Conservation (phyloP, 805 yeast species). For the Candida insectorum region DNA sequence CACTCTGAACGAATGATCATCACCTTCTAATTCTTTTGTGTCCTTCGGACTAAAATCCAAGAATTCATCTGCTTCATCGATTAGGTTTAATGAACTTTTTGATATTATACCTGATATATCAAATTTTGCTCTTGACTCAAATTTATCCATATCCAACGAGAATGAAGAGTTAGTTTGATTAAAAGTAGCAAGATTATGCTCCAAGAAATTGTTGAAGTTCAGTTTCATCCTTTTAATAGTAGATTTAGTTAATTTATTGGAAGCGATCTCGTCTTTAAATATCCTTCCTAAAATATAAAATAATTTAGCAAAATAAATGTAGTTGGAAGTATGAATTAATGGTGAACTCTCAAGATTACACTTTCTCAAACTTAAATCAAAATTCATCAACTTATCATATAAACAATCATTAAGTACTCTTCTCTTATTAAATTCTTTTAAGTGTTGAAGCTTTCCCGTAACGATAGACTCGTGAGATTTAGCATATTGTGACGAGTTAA, state of each 20-base stretch:
- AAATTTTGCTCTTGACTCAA: conserved; percentile 13
- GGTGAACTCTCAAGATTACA: not conserved
- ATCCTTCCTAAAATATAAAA: conserved; percentile 25
- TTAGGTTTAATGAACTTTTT: conserved; percentile 2
- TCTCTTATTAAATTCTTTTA: conserved; percentile 14
- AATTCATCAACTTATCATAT: conserved; percentile 17
- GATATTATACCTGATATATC: conserved; percentile 4
- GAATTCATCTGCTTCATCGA: conserved; percentile 1
- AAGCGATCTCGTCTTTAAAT: conserved; percentile 3
- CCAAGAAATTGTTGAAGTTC: conserved; percentile 22
- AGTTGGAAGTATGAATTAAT: conserved; percentile 18
- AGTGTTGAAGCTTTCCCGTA: not conserved
- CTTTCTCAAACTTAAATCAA: conserved; percentile 24
- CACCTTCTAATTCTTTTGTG: not conserved
- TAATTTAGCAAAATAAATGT: conserved; percentile 31
- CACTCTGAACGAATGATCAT: not conserved
- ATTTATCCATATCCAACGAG: conserved; percentile 17
- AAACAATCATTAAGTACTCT: conserved; percentile 3
- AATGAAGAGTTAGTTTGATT: conserved; percentile 14
- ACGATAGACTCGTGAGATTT: not conserved
- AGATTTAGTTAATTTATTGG: not conserved
- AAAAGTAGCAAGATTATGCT: conserved; percentile 21
- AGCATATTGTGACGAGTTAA: conserved; percentile 9
- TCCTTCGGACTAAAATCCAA: not conserved
- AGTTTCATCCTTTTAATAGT: conserved; percentile 15